Evolutionary conservation across 2,329 filamentous ascomycete species (phyloP).

Genomic region (Mollisiaceae sp.): DNA sequence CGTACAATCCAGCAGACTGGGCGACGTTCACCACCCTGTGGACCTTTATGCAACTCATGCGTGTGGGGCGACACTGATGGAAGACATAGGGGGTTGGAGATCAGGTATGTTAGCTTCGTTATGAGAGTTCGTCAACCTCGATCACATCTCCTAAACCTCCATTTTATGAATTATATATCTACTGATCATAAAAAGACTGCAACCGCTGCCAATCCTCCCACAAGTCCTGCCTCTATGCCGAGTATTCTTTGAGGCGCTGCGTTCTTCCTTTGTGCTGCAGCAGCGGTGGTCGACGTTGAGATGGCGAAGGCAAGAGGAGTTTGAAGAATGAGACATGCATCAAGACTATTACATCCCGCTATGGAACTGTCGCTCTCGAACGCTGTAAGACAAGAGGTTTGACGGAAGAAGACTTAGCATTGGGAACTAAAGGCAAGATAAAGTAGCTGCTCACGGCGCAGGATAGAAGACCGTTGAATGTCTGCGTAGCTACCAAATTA

Average conservation of each 20-base stretch:
- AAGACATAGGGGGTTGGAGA: not conserved
- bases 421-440: not conserved
- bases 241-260: slow-evolving; percentile 20
- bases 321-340: not conserved
- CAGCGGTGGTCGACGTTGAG: not conserved
- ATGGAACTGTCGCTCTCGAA: slow-evolving; percentile 48
- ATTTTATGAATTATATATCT: slow-evolving; percentile 12
- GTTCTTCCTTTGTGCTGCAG: slow-evolving; percentile 27
- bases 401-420: slow-evolving; percentile 8
- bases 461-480: slow-evolving; percentile 50
- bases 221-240: slow-evolving; percentile 35
- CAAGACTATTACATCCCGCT: slow-evolving; percentile 44
- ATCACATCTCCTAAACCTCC: slow-evolving; percentile 5
- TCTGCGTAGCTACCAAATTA: slow-evolving; percentile 57
- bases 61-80: not conserved
- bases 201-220: slow-evolving; percentile 35
- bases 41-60: not conserved
- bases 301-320: not conserved
- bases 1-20: slow-evolving; percentile 1
- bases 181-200: slow-evolving; percentile 32
- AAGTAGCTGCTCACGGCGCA: slow-evolving; percentile 57
- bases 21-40: not conserved
- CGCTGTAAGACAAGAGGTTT: slow-evolving; percentile 43
- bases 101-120: slow-evolving; percentile 4
- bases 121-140: slow-evolving; percentile 7